Evolutionary conservation across 2,329 filamentous ascomycete species (phyloP).

Genomic region (Colletotrichum musicola): DNA sequence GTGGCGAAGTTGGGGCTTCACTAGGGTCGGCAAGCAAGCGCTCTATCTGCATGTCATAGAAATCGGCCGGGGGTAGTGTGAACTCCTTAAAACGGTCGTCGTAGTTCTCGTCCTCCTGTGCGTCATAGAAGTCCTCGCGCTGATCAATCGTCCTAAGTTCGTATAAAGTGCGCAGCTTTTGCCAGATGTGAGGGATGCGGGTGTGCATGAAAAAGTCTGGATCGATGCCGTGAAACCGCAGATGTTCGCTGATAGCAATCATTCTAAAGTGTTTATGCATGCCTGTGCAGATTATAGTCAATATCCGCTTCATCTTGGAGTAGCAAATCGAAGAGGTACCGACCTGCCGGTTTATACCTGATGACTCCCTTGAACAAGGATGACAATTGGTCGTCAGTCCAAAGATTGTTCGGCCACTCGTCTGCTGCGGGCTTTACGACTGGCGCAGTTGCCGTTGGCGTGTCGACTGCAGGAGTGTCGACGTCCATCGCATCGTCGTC

Average conservation of each 20-base stretch:
- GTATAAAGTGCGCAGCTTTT: slow-evolving; percentile 85
- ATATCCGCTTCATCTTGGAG: slow-evolving; percentile 38
- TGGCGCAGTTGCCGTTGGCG: slow-evolving; percentile 55
- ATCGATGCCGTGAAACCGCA: slow-evolving; percentile 85
- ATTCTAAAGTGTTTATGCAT: slow-evolving; percentile 96
- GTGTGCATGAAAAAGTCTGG: slow-evolving; percentile 80
- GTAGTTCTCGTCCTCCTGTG: slow-evolving; percentile 68
- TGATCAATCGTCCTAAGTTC: slow-evolving; percentile 89
- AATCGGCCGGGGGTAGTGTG: slow-evolving; percentile 65
- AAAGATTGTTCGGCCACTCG: slow-evolving; percentile 73
- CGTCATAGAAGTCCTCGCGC: slow-evolving; percentile 73
- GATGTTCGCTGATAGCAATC: slow-evolving; percentile 84
- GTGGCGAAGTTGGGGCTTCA: slow-evolving; percentile 62
- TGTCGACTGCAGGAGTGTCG: slow-evolving; percentile 68
- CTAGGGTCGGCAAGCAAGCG: slow-evolving; percentile 59
- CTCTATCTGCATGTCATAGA: slow-evolving; percentile 61
- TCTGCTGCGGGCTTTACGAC: slow-evolving; percentile 53
- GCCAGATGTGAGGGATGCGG: slow-evolving; percentile 91
- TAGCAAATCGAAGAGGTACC: slow-evolving; percentile 25
- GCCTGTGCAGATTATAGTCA: slow-evolving; percentile 61
- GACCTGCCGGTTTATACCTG: slow-evolving; percentile 95
- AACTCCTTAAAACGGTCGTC: slow-evolving; percentile 76
- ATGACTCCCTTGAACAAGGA: slow-evolving; percentile 94
- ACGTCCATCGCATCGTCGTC: slow-evolving; percentile 73
- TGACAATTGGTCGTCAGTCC: slow-evolving; percentile 96